These are phyloP conservation scores for Colletotrichum horii DNA, from an alignment of 2,329 filamentous ascomycete species.

Conservation along the genomic window DNA sequence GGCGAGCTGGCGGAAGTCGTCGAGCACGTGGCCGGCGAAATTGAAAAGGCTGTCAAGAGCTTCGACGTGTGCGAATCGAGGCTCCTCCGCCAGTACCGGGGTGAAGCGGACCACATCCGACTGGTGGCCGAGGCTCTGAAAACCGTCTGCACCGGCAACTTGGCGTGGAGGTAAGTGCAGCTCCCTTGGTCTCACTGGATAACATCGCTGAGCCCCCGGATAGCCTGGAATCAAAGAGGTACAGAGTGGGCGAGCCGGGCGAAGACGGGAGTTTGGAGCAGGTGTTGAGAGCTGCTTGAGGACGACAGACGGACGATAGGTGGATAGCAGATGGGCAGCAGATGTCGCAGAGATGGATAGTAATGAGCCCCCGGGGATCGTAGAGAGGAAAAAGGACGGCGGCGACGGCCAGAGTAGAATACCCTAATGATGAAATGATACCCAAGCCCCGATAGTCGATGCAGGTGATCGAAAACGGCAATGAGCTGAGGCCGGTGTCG, in stretches of 20 bases:
- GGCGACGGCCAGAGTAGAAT: background rate
- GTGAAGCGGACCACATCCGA: background rate
- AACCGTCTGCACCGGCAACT: conserved; percentile 16
- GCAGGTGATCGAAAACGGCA: background rate
- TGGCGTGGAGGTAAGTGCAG: conserved; percentile 13
- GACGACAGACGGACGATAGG: background rate
- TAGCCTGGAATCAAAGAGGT: conserved; percentile 9
- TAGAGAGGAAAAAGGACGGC: background rate
- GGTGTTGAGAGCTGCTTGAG: background rate
- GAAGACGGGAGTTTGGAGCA: conserved; percentile 9
- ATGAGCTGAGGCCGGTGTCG: background rate
- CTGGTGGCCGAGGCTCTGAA: conserved; percentile 6
- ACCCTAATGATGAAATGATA: conserved; percentile 17
- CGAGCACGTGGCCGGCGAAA: background rate
- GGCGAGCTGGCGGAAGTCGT: background rate
- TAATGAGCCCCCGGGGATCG: background rate
- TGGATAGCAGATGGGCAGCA: background rate
- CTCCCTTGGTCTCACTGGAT: background rate
- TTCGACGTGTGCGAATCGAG: conserved; percentile 12
- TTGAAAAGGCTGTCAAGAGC: conserved; percentile 6
- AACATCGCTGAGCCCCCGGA: background rate
- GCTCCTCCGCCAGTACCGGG: background rate
- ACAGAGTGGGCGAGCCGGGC: background rate
- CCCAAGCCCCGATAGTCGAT: background rate
- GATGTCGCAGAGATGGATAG: background rate